Base-by-base conservation (phyloP, 2,329 filamentous ascomycete genomes). In the Chlorencoelia australis region DNA sequence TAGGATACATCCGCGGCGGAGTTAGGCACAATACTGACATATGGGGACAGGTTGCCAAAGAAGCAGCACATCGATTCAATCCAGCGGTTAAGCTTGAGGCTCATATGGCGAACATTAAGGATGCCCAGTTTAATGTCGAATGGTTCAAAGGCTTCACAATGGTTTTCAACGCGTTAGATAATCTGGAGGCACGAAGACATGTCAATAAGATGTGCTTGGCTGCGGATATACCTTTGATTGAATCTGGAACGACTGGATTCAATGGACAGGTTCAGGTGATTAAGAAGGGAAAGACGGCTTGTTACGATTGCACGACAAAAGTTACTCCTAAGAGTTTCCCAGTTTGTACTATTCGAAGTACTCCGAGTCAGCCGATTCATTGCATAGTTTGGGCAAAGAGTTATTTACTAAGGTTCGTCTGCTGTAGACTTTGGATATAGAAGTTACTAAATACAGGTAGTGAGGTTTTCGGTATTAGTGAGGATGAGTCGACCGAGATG, bases 371-470 rank as follows among this genome's bases (percentile, higher is more conserved):
- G 53, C 85, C 89, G 1, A 96, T 98, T 28, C 91, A 98, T 62
- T 96, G 91, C 64, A 98, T 98, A 43, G 89, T 98, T 2, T 98
- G 91, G 91, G 89, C 75, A 14, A 98, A 96, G 64, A 94, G 87
- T 58, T 98, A 96, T 58, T 70, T 98, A 7, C 73, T 98, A 42
- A 91, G 86, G 69, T 66, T 52, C 42, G 55, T 45, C 22, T 14
- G 15, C 6, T 5, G 17, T 17, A 18, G 14, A 15, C 4, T 8
- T 7, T 25, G 22, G 37, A 32, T 14, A 17, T n/a, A 25, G n/a
- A 13, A 42, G 28, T 56, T 66, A 42, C 49, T 36, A 61, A 36
- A 6, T 16, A 16, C 16, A 13, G 29, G 1, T 31, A 71, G 66
- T 47, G 91, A 98, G 59, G 78, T 98, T 6, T 98, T 95, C 50